phyloP scores from a whole-genome alignment of 306 rosid species.

The Hylodesmum podocarpum region DNA sequence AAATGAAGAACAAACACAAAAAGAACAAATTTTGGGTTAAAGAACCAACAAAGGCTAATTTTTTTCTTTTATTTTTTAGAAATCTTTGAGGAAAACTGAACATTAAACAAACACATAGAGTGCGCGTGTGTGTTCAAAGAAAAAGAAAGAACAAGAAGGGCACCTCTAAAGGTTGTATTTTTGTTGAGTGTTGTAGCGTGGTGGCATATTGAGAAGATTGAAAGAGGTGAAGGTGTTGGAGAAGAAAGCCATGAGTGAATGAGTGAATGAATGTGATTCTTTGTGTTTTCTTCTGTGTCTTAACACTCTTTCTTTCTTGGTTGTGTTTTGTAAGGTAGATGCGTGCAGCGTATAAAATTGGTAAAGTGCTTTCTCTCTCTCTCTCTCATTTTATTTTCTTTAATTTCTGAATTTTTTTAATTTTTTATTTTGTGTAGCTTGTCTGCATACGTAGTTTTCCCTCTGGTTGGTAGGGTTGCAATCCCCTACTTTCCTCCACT shows the following conservation, averaged over 20 bases:
- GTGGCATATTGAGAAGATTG: conserved; percentile 16
- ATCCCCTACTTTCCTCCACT: conserved; percentile 16
- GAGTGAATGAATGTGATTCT: conserved; percentile 35
- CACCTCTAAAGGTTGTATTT: conserved; percentile 31
- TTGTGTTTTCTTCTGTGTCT: conserved; percentile 24
- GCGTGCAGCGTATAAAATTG: conserved; percentile 97
- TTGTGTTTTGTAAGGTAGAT: conserved; percentile 70
- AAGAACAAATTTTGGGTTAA: not conserved
- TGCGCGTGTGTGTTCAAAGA: too few relatives aligned
- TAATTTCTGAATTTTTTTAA: not conserved
- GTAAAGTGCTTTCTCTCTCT: conserved; percentile 71
- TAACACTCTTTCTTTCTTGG: conserved; percentile 38
- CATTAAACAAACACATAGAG: conserved; percentile 21
- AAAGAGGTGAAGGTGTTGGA: conserved; percentile 15
- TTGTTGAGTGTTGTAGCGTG: not conserved
- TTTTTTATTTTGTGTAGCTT: conserved; percentile 42
- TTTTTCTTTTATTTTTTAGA: not conserved
- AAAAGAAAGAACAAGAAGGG: not conserved
- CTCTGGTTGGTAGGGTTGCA: conserved; percentile 50
- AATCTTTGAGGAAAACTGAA: conserved; percentile 24
- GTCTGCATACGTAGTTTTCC: conserved; percentile 62
- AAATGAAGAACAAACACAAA: not conserved
- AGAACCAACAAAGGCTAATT: not conserved
- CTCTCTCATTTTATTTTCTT: conserved; percentile 6
- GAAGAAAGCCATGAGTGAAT: conserved; percentile 36